Conservation (phyloP, 495 filamentous ascomycete genomes). For the Neurospora pannonica region DNA sequence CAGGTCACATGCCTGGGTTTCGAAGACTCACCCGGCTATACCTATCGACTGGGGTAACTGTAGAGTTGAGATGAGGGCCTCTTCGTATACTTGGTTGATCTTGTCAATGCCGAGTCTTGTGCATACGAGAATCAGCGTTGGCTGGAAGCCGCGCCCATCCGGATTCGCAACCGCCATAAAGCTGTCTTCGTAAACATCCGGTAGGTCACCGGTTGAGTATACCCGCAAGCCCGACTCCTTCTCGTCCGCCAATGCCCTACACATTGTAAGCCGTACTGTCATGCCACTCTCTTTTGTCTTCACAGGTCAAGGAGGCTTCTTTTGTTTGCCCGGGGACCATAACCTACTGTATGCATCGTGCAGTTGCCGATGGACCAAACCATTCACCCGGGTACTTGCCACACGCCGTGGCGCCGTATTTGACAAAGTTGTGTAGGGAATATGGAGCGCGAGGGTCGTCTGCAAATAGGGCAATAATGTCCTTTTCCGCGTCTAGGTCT, state of each 20-base stretch:
- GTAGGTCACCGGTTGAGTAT: conserved; percentile 81
- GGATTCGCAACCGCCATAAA: conserved; percentile 66
- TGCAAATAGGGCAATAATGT: conserved; percentile 75
- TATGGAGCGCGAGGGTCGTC: conserved; percentile 81
- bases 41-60: conserved; percentile 85
- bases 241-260: conserved; percentile 61
- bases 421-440: conserved; percentile 91
- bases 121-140: conserved; percentile 81
- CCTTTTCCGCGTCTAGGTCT: conserved; percentile 52
- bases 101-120: conserved; percentile 87
- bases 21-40: conserved; percentile 75
- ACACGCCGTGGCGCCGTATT: conserved; percentile 77
- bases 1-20: neutral
- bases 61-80: conserved; percentile 70
- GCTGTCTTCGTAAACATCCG: conserved; percentile 85
- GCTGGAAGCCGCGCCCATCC: conserved; percentile 55
- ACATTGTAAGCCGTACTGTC: conserved; percentile 15
- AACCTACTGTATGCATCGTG: conserved; percentile 87
- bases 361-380: conserved; percentile 98
- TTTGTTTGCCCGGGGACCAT: neutral
- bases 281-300: neutral
- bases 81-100: conserved; percentile 86
- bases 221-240: conserved; percentile 56
- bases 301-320: neutral
- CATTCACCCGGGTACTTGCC: conserved; percentile 95